These are phyloP conservation scores for Didymella arachidicola DNA, from an alignment of 2,329 filamentous ascomycete genomes.

Conservation along the genomic window DNA sequence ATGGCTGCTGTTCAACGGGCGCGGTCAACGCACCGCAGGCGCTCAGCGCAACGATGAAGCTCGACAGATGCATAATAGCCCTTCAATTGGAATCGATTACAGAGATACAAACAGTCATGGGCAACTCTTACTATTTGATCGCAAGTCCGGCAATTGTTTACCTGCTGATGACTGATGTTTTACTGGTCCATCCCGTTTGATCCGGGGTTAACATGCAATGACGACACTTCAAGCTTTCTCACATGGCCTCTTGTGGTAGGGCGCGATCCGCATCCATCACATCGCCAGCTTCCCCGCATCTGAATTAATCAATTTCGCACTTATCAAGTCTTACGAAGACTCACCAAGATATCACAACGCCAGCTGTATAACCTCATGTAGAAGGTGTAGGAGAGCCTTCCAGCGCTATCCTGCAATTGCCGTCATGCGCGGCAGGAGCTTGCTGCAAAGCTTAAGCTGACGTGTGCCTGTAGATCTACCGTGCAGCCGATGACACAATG, in stretches of 20 bases:
- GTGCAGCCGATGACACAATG: constrained; percentile 4
- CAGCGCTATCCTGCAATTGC: constrained; percentile 40
- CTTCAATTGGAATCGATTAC: constrained; percentile 29
- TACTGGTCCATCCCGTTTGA: constrained; percentile 9
- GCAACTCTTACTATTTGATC: constrained; percentile 8
- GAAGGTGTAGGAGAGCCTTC: constrained; percentile 7
- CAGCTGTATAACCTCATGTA: constrained; percentile 3
- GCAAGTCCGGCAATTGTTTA: constrained; percentile 5
- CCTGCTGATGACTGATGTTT: constrained; percentile 2
- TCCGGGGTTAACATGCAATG: constrained; percentile 42
- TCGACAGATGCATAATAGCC: constrained; percentile 40
- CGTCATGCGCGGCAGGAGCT: constrained; percentile 28
- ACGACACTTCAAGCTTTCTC: constrained; percentile 49
- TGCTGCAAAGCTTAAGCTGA: constrained; percentile 36
- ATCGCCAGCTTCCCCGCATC: constrained; percentile 24
- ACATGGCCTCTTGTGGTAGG: constrained; percentile 14
- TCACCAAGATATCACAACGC: constrained; percentile 8
- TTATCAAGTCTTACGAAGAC: constrained; percentile 17
- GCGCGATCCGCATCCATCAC: constrained; percentile 10
- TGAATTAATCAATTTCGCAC: constrained; percentile 23
- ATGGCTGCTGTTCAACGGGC: constrained; percentile 50
- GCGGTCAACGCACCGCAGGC: constrained; percentile 36
- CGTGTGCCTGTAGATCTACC: constrained; percentile 23
- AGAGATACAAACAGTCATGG: constrained; percentile 1
- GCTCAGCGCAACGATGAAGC: constrained; percentile 42